Evolutionary conservation across 805 yeast genomes (phyloP).

Genomic region (Lipomyces kockii): DNA sequence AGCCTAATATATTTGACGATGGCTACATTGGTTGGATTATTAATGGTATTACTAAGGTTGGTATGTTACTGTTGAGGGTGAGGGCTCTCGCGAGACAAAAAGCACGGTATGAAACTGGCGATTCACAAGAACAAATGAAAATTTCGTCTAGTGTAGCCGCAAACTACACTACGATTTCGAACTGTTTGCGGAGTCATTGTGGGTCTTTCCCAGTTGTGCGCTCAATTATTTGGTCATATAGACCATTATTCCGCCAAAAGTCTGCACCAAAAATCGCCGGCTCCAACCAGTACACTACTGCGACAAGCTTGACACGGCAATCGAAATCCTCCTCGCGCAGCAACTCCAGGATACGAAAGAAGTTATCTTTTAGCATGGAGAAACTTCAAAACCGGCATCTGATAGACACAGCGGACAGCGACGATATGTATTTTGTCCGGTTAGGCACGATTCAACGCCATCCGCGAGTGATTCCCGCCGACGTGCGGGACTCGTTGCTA

Average conservation of each 20-base stretch:
- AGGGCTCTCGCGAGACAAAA: no score
- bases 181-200: not conserved
- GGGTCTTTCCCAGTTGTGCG: not conserved
- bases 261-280: not conserved
- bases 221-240: not conserved
- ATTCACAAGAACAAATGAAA: not conserved
- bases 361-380: not conserved
- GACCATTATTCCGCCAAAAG: not conserved
- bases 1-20: no score
- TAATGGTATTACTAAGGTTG: no score
- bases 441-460: conserved; percentile 13
- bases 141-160: not conserved
- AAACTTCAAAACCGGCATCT: not conserved
- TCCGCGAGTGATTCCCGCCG: not conserved
- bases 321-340: not conserved
- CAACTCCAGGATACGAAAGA: not conserved
- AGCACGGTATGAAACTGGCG: no score
- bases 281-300: not conserved
- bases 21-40: no score
- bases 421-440: not conserved
- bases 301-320: not conserved
- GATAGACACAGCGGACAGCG: not conserved
- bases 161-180: not conserved
- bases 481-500: not conserved
- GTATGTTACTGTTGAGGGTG: no score